phyloP scores from a whole-genome alignment of 148 eudicot species.

The Beta vulgaris region DNA sequence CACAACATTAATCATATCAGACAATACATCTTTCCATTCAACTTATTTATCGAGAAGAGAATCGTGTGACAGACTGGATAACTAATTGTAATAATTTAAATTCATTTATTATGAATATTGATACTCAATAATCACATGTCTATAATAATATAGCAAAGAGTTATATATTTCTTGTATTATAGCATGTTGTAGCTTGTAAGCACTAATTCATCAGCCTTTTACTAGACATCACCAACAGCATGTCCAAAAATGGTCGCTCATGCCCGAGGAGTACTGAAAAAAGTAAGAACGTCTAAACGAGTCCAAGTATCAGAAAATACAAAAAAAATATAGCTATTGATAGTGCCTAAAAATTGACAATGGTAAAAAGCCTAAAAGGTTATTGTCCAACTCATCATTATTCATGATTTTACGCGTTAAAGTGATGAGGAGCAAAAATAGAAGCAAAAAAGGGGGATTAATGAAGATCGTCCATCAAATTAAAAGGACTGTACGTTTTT shows the following conservation, averaged over 20 bases:
- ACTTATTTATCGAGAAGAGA: too few species aligned
- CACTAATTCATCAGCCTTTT: too few species aligned
- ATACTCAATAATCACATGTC: too few species aligned
- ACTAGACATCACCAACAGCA: not conserved
- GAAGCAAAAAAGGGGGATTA: not conserved
- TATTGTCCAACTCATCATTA: not conserved
- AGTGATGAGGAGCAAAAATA: not conserved
- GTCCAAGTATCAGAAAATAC: not conserved
- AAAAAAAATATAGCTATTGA: not conserved
- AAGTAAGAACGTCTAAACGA: not conserved
- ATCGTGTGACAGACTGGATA: too few species aligned
- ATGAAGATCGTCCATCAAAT: not conserved
- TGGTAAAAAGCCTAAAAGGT: conserved; percentile 2
- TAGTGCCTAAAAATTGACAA: conserved; percentile 1
- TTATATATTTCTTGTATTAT: too few species aligned
- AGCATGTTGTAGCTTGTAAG: too few species aligned
- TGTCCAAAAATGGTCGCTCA: not conserved
- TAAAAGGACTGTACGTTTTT: not conserved
- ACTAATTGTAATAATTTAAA: too few species aligned
- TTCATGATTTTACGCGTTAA: not conserved
- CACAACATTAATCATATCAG: too few species aligned
- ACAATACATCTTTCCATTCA: too few species aligned
- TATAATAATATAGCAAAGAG: too few species aligned
- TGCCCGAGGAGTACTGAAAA: not conserved
- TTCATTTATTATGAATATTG: too few species aligned